Evolutionary conservation across 306 rosid genomes (phyloP).

Genomic region (Sechiopsis laciniata): DNA sequence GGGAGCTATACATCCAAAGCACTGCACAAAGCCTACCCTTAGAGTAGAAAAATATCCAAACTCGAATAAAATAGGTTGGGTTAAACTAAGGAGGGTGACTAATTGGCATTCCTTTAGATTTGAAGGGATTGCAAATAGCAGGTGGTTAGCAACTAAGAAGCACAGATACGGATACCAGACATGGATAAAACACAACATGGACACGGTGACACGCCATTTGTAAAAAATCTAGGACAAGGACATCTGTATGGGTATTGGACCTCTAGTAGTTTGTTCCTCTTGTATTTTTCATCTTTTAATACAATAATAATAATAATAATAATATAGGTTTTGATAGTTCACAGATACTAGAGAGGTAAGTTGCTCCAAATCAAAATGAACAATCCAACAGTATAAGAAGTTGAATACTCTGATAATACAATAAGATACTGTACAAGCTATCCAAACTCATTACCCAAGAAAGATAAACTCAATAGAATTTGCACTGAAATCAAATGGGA

Average conservation of each 20-base stretch:
- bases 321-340: background rate
- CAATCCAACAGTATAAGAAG: background rate
- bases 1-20: background rate
- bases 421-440: background rate
- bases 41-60: background rate
- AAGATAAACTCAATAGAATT: background rate
- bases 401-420: no score
- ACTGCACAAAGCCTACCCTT: background rate
- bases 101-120: background rate
- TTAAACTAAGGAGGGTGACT: background rate
- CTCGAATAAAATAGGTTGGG: background rate
- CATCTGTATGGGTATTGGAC: no score
- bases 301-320: no score
- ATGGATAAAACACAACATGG: no score
- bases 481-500: conserved; percentile 6
- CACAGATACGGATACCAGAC: no score
- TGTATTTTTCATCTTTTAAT: no score
- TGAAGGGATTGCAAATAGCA: conserved; percentile 1
- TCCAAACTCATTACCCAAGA: background rate
- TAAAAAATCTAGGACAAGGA: no score
- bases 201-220: no score
- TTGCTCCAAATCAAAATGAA: background rate
- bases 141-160: background rate
- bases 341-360: background rate
- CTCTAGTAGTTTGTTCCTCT: no score